phyloP scores from a whole-genome alignment of 1,284 basidiomycete genomes.

The Irpex sp. region DNA sequence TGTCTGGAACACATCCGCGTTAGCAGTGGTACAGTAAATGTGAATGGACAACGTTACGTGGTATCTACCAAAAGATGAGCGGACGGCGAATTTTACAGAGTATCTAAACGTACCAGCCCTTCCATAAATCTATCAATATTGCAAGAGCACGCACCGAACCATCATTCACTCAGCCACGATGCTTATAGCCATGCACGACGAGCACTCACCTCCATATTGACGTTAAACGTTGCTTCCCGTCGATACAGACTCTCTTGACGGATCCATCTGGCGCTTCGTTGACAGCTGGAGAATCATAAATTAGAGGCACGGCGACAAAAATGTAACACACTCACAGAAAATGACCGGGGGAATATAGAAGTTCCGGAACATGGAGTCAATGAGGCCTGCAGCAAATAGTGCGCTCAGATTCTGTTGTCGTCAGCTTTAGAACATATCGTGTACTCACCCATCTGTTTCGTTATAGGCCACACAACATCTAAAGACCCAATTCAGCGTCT shows the following conservation, averaged over 20 bases:
- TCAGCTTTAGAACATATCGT: neutral
- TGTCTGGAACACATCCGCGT: constrained; percentile 33
- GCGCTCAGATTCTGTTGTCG: neutral
- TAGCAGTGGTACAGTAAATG: constrained; percentile 1
- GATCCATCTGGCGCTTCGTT: constrained; percentile 49
- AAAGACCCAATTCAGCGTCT: neutral
- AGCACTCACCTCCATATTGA: constrained; percentile 52
- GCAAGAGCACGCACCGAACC: too few species aligned
- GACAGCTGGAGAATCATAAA: constrained; percentile 28
- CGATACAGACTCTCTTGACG: constrained; percentile 68
- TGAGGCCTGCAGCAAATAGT: constrained; percentile 31
- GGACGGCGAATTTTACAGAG: too few species aligned
- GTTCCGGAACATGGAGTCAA: constrained; percentile 54
- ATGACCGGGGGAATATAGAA: constrained; percentile 55
- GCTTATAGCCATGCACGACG: too few species aligned
- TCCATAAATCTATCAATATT: too few species aligned
- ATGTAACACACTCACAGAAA: constrained; percentile 26
- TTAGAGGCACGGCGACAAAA: neutral
- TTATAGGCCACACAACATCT: constrained; percentile 69
- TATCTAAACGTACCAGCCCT: too few species aligned
- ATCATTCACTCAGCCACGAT: too few species aligned
- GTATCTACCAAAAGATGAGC: neutral
- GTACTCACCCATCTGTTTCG: constrained; percentile 25
- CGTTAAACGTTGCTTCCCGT: constrained; percentile 75
- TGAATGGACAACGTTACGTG: neutral